Evolutionary conservation across 305 asterid genomes (phyloP), one percentile per base, ranked within the genome.

Genomic region (Fraxinus paxiana): DNA sequence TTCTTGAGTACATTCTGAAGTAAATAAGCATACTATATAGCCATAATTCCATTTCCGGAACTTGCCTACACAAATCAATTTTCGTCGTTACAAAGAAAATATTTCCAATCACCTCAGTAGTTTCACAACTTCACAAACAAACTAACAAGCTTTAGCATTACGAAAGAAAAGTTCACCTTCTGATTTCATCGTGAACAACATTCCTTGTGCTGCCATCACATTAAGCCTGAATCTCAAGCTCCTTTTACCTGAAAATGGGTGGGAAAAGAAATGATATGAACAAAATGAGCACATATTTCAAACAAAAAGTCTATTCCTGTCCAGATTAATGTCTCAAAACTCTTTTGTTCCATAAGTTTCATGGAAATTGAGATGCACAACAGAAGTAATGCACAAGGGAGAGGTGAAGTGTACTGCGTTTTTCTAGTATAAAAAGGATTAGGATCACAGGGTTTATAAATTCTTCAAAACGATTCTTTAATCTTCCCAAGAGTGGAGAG

Each of bases 161-260:
- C 43, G 20, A 30, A 70, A 31, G 43, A 70, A 70, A 37, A 70
- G 75, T 15, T 31, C 38, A 70, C 75, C 75, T 70, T 18, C 75
- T 31, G 75, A 70, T 70, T 13, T 70, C 12, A 70, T 63, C 18
- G 37, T 15, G 75, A 17, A 74, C 71, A 75, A 5, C 35, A 61
- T 78, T 82, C 80, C 72, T 35, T 6, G 75, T 3, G 63, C 75
- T 67, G 83, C 86, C 77, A 73, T 83, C 85, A 61, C 77, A 73
- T 77, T n/a, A 51, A 83, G 77, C 84, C 81, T 78, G 73, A 63
- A 73, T 76, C 82, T 82, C 81, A 75, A 80, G 83, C 87, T 82
- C 82, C 91, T 80, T 85, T 86, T 83, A 85, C 82, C 91, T 88
- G 88, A 81, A 86, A 82, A 81, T 75, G 69, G 24, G 75, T 12